Evolutionary conservation across 306 rosid species (phyloP), one percentile per base, ranked within the genome.

Genomic region (Medicago arabica): DNA sequence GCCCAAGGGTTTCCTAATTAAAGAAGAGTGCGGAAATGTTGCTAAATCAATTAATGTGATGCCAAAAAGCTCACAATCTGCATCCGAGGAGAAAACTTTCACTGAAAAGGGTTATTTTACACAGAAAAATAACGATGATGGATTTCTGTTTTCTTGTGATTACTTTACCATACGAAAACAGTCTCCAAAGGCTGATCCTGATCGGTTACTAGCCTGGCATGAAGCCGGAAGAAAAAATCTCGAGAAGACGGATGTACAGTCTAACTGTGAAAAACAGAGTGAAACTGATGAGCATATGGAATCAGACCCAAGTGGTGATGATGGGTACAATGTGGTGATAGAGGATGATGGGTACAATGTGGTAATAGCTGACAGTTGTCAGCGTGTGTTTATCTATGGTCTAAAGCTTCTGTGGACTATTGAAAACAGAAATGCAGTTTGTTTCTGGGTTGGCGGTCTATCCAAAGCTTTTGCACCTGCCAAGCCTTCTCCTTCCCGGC

Each of bases 331-430:
- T 44, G 13, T 67, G 38, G 72, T n/a, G 5, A 21, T 67, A 67
- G 98, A 96, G 25, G 99, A 96, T 80, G 99, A 96, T 64, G 99
- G 99, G 59, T 92, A 90, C 88, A 88, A 87, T 89, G 99, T 96
- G 73, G 86, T 96, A 68, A 82, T 96, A 83, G 99, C 98, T 68
- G 99, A 96, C 85, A 96, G 78, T 72, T 96, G 99, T 81, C 93
- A 81, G 77, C 98, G 98, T 15, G 71, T 90, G 68, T 96, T 90
- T 89, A 89, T 92, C 63, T 90, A 90, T 82, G 96, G 98, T 78
- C 93, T 96, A 62, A 96, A 96, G 86, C 90, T 96, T 82, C 74
- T 96, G 71, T 96, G 99, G 99, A 96, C 70, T 80, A 87, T 88
- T 80, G 96, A 90, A 88, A 96, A 90, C 49, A 89, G 99, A 83